phyloP scores from a whole-genome alignment of 768 basidiomycete species.

The Paxillus involutus region DNA sequence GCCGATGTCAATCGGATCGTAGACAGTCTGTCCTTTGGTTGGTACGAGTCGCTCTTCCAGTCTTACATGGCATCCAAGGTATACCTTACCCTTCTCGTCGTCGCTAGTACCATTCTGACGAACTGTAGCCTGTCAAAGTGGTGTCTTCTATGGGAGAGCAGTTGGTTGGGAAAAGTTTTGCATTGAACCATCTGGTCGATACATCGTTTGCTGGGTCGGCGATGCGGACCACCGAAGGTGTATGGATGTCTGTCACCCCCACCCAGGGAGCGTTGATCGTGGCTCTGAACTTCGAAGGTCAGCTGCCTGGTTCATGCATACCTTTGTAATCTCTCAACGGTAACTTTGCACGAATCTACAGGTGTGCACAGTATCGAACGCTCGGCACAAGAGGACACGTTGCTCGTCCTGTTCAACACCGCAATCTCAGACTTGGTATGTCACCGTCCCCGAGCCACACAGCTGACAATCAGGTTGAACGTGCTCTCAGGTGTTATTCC shows the following conservation, averaged over 20 bases:
- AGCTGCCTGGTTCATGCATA: not conserved
- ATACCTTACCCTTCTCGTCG: not conserved
- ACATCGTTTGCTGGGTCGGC: constrained; percentile 67
- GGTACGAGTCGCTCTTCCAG: constrained; percentile 60
- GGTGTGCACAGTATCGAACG: constrained; percentile 59
- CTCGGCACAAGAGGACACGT: constrained; percentile 56
- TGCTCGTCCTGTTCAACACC: constrained; percentile 58
- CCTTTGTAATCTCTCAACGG: not conserved
- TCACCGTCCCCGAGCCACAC: not conserved
- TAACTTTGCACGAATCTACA: constrained; percentile 14
- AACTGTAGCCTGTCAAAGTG: constrained; percentile 51
- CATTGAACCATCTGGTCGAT: constrained; percentile 59
- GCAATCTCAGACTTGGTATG: constrained; percentile 57
- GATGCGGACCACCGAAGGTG: constrained; percentile 67
- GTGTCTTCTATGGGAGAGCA: constrained; percentile 70
- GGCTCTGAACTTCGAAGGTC: constrained; percentile 65
- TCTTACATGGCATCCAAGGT: constrained; percentile 55
- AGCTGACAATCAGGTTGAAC: not conserved
- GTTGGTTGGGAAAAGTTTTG: constrained; percentile 61
- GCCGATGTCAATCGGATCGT: constrained; percentile 52
- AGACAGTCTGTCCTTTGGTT: constrained; percentile 49
- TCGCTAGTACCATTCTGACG: not conserved
- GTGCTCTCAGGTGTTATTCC: constrained; percentile 51
- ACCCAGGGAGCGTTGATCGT: constrained; percentile 54
- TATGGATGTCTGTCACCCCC: constrained; percentile 69